A percentile compares a stretch with the other conserved stretches of the same genome.
These are phyloP conservation scores for Colletotrichum trifolii DNA, from an alignment of 2,329 filamentous ascomycete species.

Conservation along the genomic window DNA sequence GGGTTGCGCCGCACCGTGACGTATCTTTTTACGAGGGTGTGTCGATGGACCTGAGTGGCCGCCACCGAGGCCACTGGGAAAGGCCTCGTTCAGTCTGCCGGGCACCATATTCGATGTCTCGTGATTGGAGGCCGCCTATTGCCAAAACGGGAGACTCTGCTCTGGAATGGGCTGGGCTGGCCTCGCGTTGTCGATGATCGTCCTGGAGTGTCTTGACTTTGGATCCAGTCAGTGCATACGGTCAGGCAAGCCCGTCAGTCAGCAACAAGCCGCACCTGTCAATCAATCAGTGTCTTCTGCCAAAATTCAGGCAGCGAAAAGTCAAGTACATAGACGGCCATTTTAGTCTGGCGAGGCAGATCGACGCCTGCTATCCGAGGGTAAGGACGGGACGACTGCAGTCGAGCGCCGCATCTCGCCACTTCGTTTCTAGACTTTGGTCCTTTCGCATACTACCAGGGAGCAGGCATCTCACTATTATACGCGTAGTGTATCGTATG, in stretches of 20 bases:
- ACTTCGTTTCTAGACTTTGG: slow-evolving; percentile 23
- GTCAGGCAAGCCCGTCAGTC: slow-evolving; percentile 8
- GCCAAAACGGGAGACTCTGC: slow-evolving; percentile 18
- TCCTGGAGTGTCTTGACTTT: slow-evolving; percentile 17
- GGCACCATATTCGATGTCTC: slow-evolving; percentile 31
- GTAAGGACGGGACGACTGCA: slow-evolving; percentile 22
- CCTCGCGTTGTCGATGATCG: slow-evolving; percentile 10
- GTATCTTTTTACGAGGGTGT: slow-evolving; percentile 28
- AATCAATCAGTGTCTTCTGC: slow-evolving; percentile 22
- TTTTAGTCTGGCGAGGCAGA: slow-evolving; percentile 21
- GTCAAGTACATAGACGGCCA: slow-evolving; percentile 2
- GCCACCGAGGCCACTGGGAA: slow-evolving; percentile 32
- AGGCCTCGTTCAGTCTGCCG: slow-evolving; percentile 27
- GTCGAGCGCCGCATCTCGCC: slow-evolving; percentile 2
- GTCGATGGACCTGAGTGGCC: slow-evolving; percentile 34
- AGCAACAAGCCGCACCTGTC: slow-evolving; percentile 17
- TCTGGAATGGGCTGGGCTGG: slow-evolving; percentile 25
- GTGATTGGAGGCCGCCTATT: slow-evolving; percentile 37
- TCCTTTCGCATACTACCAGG: too few relatives aligned
- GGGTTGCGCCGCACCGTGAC: slow-evolving; percentile 35
- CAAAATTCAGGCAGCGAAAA: background rate
- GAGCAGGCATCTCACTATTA: too few relatives aligned
- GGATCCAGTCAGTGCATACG: slow-evolving; percentile 30
- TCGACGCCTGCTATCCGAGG: slow-evolving; percentile 13
- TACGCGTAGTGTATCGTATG: slow-evolving; percentile 6